Evolutionary conservation across 176 grass and related monocot species (phyloP), one percentile per base, ranked within the genome.

Genomic region (Avena sativa): DNA sequence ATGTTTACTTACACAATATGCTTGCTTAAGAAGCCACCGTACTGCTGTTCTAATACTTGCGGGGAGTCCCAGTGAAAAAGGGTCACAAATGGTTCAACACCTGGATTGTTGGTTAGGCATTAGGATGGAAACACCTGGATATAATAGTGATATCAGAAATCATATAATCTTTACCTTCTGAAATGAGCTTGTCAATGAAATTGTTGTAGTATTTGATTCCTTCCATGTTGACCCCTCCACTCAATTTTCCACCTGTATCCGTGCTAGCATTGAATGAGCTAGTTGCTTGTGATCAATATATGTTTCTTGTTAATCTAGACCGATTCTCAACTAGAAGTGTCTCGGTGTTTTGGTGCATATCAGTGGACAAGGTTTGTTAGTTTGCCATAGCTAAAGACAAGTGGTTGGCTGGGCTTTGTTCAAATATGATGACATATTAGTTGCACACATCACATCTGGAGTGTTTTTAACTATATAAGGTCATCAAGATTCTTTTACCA

Each of bases 61-160:
- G 96, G 93, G 50, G 85, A 91, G 87, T 98, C 96, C 92, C 92
- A 95, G 55, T 98, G 93, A 79, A 96, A 98, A 83, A 98, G 92
- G 58, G 96, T 96, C 50, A 94, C 90, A 19, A 98, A 92, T 50
- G 96, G 92, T 84, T 96, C 78, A 30, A 98, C 14, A 15, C 94
- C 92, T 98, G 85, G 77, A 86, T 84, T 86, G 23, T 55, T 82
- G 8, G 6, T 79, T 61, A 77, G 12, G 76, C 13, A 25, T 85
- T 66, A 85, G 79, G 43, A 62, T 71, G 50, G 9, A 28, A 46
- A 70, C 1, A 53, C n/a, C n/a, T n/a, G n/a, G 40, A 43, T 43
- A 43, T 75, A 61, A 43, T 75, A 61, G 2, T 56, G 44, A 87
- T 68, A 71, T 12, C 36, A 46, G 13, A 51, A 87, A 87, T 17